Conservation (phyloP, 768 basidiomycete species). For the Lactarius evosmus region DNA sequence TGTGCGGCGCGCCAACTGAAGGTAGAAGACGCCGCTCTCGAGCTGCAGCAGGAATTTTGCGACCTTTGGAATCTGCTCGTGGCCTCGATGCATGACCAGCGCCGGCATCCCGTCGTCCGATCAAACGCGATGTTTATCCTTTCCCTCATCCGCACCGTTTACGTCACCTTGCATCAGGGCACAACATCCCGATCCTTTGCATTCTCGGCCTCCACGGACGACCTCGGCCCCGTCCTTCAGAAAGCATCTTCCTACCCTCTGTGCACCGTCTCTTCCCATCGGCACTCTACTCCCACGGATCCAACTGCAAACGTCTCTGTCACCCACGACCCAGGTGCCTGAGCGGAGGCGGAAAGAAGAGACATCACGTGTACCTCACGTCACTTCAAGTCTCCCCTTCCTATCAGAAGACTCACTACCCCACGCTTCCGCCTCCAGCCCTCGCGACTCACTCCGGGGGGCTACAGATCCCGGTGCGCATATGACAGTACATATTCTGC, state of each 20-base stretch:
- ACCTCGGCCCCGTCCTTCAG: background rate
- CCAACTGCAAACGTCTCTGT: background rate
- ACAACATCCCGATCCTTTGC: background rate
- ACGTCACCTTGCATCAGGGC: background rate
- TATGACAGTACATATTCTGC: no score
- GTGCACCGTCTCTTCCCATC: background rate
- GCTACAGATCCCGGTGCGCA: no score
- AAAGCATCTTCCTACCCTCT: background rate
- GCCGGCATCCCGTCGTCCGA: background rate
- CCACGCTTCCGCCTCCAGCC: no score
- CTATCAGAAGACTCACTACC: no score
- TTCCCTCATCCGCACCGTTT: background rate
- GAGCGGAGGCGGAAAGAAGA: background rate
- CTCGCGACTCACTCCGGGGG: no score
- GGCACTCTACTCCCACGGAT: background rate
- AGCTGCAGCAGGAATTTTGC: background rate
- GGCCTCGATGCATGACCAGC: background rate
- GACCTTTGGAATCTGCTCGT: constrained; percentile 1
- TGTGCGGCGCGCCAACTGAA: background rate
- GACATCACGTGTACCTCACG: no score
- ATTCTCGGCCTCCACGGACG: background rate
- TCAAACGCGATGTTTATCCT: background rate
- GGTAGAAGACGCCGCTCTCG: background rate
- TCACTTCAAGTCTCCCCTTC: background rate
- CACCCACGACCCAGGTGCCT: background rate